Evolutionary conservation across 169 alveolate genomes (phyloP).

Genomic region (Eimeria praecox): DNA sequence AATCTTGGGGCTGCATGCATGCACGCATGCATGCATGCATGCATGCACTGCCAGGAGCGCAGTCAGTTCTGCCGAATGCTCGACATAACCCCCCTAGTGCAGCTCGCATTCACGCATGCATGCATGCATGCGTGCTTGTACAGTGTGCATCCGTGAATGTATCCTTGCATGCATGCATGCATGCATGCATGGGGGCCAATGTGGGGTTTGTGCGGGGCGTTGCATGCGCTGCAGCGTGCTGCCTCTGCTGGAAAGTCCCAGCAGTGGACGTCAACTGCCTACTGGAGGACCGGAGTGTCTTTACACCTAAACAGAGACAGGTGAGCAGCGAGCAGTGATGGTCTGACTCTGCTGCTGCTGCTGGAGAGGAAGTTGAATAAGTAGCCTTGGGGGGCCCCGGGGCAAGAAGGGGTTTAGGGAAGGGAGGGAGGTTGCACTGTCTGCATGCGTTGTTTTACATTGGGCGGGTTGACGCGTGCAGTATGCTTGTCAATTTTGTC

Average conservation of each 20-base stretch:
- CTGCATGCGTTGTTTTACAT: background rate
- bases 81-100: too few relatives aligned
- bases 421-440: too few relatives aligned
- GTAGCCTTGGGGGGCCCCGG: too few relatives aligned
- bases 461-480: too few relatives aligned
- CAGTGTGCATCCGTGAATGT: background rate
- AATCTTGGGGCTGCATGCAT: background rate
- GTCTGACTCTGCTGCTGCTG: background rate
- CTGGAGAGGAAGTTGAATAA: background rate
- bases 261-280: background rate
- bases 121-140: too few relatives aligned
- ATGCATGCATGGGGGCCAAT: background rate
- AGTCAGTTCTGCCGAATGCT: too few relatives aligned
- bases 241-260: slow-evolving; percentile 50
- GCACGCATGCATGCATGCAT: background rate
- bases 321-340: background rate
- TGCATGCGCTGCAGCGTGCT: slow-evolving; percentile 36
- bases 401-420: too few relatives aligned
- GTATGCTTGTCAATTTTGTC: too few relatives aligned
- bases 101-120: too few relatives aligned
- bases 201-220: background rate
- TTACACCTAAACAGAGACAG: slow-evolving; percentile 2
- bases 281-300: background rate
- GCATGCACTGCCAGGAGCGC: too few relatives aligned
- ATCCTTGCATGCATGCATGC: background rate